These are phyloP conservation scores for Micractinium sp. DNA, from an alignment of 139 green algal species.

Conservation along the genomic window DNA sequence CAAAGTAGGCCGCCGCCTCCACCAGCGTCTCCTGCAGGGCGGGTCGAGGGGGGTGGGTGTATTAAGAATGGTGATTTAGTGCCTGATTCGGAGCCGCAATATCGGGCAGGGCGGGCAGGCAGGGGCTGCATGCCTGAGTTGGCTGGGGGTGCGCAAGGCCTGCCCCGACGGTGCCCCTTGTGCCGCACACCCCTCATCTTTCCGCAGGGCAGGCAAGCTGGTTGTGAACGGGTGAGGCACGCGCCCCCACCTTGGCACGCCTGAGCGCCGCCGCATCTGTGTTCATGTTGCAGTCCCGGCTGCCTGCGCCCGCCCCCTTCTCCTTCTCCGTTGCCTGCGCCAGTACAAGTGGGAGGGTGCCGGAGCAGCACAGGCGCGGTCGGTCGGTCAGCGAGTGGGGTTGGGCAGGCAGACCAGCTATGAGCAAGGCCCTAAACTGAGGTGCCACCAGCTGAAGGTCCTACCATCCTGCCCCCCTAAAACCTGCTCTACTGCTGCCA, in stretches of 20 bases:
- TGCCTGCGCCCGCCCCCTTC: not conserved
- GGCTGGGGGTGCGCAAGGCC: not conserved
- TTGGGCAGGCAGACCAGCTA: no score
- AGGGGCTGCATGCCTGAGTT: not conserved
- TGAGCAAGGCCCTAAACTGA: no score
- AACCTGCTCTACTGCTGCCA: no score
- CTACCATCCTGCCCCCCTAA: no score
- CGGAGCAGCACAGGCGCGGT: no score
- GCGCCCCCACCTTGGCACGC: slow-evolving; percentile 2
- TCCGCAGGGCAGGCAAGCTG: not conserved
- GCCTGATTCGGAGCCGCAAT: not conserved
- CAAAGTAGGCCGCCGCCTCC: not conserved
- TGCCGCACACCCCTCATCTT: not conserved
- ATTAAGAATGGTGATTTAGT: no score
- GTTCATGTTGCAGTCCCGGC: not conserved
- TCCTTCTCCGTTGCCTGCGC: slow-evolving; percentile 24
- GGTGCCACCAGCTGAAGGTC: no score
- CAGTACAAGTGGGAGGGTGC: no score
- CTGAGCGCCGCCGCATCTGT: not conserved
- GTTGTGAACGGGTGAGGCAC: not conserved
- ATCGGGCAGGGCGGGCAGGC: not conserved
- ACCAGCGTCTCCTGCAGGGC: slow-evolving; percentile 14
- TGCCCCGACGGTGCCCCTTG: no score
- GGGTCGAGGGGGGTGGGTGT: not conserved
- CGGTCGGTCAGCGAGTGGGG: no score